Evolutionary conservation across 2,329 filamentous ascomycete genomes (phyloP).

Genomic region (Sporothrix pseudoabietina): DNA sequence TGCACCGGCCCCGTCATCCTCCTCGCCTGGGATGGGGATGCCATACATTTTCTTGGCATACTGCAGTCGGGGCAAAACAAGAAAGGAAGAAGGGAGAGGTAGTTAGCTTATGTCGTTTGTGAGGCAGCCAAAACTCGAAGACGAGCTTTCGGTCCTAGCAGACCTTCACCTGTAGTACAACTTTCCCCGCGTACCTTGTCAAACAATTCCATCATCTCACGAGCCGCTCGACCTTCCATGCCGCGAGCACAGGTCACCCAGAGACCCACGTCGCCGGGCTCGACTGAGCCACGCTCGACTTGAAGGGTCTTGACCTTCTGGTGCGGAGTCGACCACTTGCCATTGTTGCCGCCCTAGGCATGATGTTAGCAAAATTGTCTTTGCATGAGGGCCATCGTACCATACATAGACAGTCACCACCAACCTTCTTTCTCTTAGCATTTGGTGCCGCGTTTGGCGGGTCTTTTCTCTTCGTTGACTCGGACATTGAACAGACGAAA

Average conservation of each 20-base stretch:
- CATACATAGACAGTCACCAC: not conserved
- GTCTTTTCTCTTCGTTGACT: conserved; percentile 43
- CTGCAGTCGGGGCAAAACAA: conserved; percentile 36
- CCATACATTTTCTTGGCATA: conserved; percentile 66
- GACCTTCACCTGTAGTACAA: too few relatives aligned
- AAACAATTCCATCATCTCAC: conserved; percentile 59
- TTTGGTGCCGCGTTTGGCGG: conserved; percentile 38
- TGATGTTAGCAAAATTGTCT: not conserved
- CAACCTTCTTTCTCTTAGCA: conserved; percentile 45
- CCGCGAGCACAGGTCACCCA: conserved; percentile 77
- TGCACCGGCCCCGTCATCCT: conserved; percentile 1
- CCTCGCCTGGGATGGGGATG: conserved; percentile 46
- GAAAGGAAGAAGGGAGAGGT: not conserved
- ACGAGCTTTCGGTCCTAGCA: not conserved
- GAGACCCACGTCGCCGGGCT: conserved; percentile 71
- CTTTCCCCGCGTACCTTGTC: not conserved
- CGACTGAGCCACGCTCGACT: conserved; percentile 53
- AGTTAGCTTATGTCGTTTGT: not conserved
- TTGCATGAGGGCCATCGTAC: not conserved
- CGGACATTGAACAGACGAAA: conserved; percentile 38
- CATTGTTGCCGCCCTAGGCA: conserved; percentile 53
- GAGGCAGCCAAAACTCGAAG: not conserved
- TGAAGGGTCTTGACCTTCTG: conserved; percentile 53
- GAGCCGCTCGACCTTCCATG: conserved; percentile 69
- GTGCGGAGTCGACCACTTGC: conserved; percentile 64